Base-by-base conservation (phyloP, 768 basidiomycete genomes). In the Auriscalpium orientale region DNA sequence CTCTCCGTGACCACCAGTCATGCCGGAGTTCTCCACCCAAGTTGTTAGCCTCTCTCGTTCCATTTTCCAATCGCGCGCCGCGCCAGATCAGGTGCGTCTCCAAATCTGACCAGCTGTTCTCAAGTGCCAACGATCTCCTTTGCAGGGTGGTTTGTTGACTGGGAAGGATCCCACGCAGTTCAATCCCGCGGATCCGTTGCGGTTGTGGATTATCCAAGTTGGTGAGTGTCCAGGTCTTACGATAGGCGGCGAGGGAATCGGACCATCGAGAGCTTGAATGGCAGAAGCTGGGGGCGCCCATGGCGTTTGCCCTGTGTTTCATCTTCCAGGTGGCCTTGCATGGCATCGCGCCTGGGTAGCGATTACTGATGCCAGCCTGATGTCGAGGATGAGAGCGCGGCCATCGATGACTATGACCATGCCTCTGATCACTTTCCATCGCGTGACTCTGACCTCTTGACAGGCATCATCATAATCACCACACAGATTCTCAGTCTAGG, bases 381-480 rank as follows among this genome's bases (percentile, higher is more conserved):
- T 43, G 52, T 16, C 21, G 28, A 16, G 13, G 18, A 33, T 40
- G 50, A 35, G 10, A 16, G 12, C n/a, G 8, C 8, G 50, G 3
- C 9, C n/a, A 11, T 1, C 11, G n/a, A 51, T 9, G n/a, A 22
- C n/a, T 8, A n/a, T 35, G 34, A 43, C 16, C n/a, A 20, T 36
- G 11, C 8, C 10, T 1, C 20, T 37, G n/a, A 40, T 9, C 36
- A 15, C n/a, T 46, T 15, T 22, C 46, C 49, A 47, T 37, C 36
- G 13, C 48, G 28, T 12, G 21, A 8, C 18, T 51, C 46, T 52
- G 36, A 16, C 40, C 21, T 15, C 21, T 9, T 36, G 15, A 3
- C 60, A 89, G 89, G 86, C 49, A 78, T 98, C 59, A 97, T 98
- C 71, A 79, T 99, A 51, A 70, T 77, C 45, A 88, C 85, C 53